Percentiles rank a stretch among this genome's conserved stretches.
Evolutionary conservation across 345 rosid genomes (phyloP).

Genomic region (Lumnitzera littorea): DNA sequence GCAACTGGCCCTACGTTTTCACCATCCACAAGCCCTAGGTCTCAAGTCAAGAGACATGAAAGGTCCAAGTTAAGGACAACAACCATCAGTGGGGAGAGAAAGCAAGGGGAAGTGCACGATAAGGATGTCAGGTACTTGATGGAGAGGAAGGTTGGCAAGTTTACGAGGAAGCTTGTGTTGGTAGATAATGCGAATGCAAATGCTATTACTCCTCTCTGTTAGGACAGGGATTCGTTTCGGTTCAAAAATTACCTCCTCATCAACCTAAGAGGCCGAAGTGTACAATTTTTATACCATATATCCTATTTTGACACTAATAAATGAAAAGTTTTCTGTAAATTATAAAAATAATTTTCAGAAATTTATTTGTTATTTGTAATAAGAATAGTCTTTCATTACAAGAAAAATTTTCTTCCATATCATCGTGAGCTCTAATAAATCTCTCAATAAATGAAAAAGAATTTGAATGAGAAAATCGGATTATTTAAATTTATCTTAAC

Average conservation of each 20-base stretch:
- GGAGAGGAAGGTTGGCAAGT: slow-evolving; percentile 30
- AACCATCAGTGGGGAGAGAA: slow-evolving; percentile 20
- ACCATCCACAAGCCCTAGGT: slow-evolving; percentile 19
- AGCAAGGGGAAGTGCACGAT: slow-evolving; percentile 22
- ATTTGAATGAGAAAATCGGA: no score
- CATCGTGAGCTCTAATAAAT: no score
- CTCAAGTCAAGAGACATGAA: slow-evolving; percentile 15
- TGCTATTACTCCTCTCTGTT: slow-evolving; percentile 10
- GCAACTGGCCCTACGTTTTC: slow-evolving; percentile 20
- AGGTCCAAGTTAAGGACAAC: slow-evolving; percentile 20
- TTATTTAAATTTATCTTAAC: no score
- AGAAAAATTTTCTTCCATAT: no score
- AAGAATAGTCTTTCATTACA: no score
- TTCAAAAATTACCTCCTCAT: slow-evolving; percentile 29
- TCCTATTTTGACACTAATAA: no score
- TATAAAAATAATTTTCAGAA: no score
- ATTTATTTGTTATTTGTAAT: no score
- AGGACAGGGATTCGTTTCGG: slow-evolving; percentile 23
- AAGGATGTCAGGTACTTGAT: slow-evolving; percentile 17
- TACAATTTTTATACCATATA: no score
- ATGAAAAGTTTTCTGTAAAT: no score
- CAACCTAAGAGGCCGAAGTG: slow-evolving; percentile 27
- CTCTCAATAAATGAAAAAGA: no score
- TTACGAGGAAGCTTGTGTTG: slow-evolving; percentile 21
- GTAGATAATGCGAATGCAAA: slow-evolving; percentile 26